Evolutionary conservation across 75 land plant species (phyloP).

Genomic region (Picea sitchensis): DNA sequence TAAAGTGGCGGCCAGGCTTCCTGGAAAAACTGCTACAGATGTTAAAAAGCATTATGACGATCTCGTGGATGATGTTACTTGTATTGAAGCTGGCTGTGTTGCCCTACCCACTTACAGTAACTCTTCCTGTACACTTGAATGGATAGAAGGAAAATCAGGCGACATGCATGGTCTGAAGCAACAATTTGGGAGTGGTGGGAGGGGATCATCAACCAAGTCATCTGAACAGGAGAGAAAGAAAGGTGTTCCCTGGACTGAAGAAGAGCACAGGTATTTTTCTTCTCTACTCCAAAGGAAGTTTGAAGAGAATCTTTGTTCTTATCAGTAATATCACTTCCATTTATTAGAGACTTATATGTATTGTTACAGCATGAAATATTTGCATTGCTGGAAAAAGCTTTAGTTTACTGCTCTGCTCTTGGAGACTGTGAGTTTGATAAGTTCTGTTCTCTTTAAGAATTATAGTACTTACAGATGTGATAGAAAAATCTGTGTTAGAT

Average conservation of each 20-base stretch:
- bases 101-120: conserved; percentile 39
- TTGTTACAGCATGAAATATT: neutral
- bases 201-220: conserved; percentile 13
- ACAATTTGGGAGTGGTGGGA: conserved; percentile 19
- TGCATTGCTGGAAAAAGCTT: neutral
- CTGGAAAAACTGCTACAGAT: conserved; percentile 32
- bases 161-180: conserved; percentile 15
- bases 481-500: neutral
- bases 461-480: neutral
- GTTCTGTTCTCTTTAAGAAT: neutral
- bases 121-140: conserved; percentile 20
- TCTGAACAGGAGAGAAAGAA: conserved; percentile 62
- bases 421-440: neutral
- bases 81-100: conserved; percentile 65
- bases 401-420: neutral
- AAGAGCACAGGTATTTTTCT: conserved; percentile 60
- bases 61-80: conserved; percentile 44
- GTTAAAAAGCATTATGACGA: conserved; percentile 24
- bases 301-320: neutral
- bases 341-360: too few species aligned
- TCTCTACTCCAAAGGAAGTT: neutral
- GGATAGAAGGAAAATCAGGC: conserved; percentile 11
- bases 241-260: conserved; percentile 82
- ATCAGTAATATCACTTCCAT: neutral
- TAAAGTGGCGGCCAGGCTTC: conserved; percentile 29